Percentiles rank a stretch among this genome's conserved stretches.
Evolutionary conservation across 1,284 basidiomycete genomes (phyloP).

Genomic region (Fistulina hepatica): DNA sequence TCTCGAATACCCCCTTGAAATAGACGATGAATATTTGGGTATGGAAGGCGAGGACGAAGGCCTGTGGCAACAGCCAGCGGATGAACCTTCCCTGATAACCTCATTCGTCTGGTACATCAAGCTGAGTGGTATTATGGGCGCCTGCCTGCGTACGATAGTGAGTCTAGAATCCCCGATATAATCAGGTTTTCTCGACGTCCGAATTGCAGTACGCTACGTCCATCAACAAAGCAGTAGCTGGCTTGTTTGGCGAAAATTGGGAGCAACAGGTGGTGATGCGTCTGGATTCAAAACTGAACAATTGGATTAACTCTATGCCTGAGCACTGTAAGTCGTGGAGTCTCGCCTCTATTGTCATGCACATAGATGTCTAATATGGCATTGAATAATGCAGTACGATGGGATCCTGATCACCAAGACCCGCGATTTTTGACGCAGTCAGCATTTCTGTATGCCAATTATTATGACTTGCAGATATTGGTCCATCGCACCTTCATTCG

Average conservation of each 20-base stretch:
- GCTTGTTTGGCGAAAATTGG: slow-evolving; percentile 35
- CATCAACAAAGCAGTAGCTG: slow-evolving; percentile 38
- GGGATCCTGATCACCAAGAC: slow-evolving; percentile 61
- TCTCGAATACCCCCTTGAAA: slow-evolving; percentile 38
- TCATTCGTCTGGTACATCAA: slow-evolving; percentile 50
- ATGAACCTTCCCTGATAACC: slow-evolving; percentile 40
- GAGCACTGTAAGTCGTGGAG: slow-evolving; percentile 42
- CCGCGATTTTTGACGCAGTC: slow-evolving; percentile 60
- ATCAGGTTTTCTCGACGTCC: not conserved
- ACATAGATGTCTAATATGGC: not conserved
- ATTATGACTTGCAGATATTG: slow-evolving; percentile 68
- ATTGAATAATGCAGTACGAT: slow-evolving; percentile 37
- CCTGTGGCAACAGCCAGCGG: slow-evolving; percentile 39
- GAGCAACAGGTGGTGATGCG: slow-evolving; percentile 66
- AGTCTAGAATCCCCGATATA: slow-evolving; percentile 19
- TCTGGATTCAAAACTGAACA: slow-evolving; percentile 65
- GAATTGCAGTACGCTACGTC: slow-evolving; percentile 59
- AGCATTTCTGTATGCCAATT: slow-evolving; percentile 50
- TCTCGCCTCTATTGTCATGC: not conserved
- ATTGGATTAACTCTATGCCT: slow-evolving; percentile 67
- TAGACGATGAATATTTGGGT: slow-evolving; percentile 46
- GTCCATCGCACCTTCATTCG: slow-evolving; percentile 80
- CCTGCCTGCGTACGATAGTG: slow-evolving; percentile 54
- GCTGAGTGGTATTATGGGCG: slow-evolving; percentile 55
- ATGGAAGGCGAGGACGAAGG: slow-evolving; percentile 23